Base-by-base conservation (phyloP, 768 basidiomycete genomes). In the Pisolithus orientalis region DNA sequence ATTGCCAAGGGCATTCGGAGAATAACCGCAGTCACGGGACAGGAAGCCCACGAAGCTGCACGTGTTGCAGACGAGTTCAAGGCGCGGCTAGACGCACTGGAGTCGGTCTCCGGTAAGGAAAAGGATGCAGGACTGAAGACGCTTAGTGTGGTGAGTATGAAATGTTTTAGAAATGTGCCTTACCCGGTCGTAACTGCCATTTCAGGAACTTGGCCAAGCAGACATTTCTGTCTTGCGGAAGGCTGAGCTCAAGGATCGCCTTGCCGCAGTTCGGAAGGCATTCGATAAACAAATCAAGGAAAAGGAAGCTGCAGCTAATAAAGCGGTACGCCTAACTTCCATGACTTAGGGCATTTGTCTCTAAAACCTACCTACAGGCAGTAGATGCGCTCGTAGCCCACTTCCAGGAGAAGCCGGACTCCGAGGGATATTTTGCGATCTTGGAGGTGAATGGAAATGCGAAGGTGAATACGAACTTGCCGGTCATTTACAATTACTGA, bases 1-100 rank as follows among this genome's bases (percentile, higher is more conserved):
- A 98, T 98, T 61, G 96, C 96, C 6, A 98, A 98, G 74, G 96
- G 96, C 39, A 95, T 97, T 57, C 86, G 96, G 47, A 83, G 96
- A 37, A 85, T 99, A 53, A 85, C 89, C 46, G 96, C 93, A 37
- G 85, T 99, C 47, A 98, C 96, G 0, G 95, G 95, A 16, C 82
- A 92, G 57, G 94, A 98, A 66, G 96, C 96, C 0, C 80, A 87
- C 32, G 86, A 87, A 27, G 91, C 87, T 9, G 83, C 80, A 1
- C 82, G 86, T 16, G 64, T 77, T 46, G 92, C 89, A 5, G 75
- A 80, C 48, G 73, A 74, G 16, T 76, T 94, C 21, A 76, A 80
- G 53, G 71, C 76, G 4, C 78, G 78, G 54, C 77, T 97, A 39
- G 80, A 82, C 49, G 74, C 70, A 43, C 75, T 89, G 37, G 83